Evolutionary conservation across 116 monocot species (phyloP), one percentile per base, ranked within the genome.

Genomic region (Dioscorea cayenensis): DNA sequence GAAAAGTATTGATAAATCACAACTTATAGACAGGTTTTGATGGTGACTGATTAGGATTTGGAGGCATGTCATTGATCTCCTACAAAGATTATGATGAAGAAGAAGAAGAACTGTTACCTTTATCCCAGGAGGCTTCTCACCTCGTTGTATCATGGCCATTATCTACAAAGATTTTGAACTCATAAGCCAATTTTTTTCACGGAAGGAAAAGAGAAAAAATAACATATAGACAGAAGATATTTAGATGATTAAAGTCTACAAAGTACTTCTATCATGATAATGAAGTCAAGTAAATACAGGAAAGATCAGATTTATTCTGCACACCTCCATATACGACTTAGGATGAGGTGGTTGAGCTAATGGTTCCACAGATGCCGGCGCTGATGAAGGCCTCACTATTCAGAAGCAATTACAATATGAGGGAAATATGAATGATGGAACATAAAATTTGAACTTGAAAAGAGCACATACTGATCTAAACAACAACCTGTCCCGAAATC

Each of bases 1-100:
- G 17, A 65, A 55, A 32, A 32, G 32, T 2, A 2, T 32, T 32
- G 4, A 32, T 32, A 32, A 32, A 32, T 1, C 1, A 32, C 32
- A 32, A 32, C 2, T 32, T 32, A 32, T 32, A 16, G 67, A 75
- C 68, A 70, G 94, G 82, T 77, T 90, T 87, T 49, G 79, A 71
- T 51, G 82, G 85, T 36, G 66, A 75, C 69, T 85, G 90, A 76
- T 87, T 82, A 71, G 87, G 94, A 70, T 87, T 84, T 21, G 90
- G 90, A 29, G 87, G 94, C 87, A 81, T 82, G 79, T 86, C 94
- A 74, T 94, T 82, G 55, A 90, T 83, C 36, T 87, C 94, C 90
- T 94, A 70, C 9, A 68, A 27, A 69, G 4, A 32, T 2, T 32
- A 1, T 67, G 27, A 49, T n/a, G 25, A 25, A 25, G 25, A 25